Conservation (phyloP, 352 stramenopile species). For the Pythium scleroteichum region DNA sequence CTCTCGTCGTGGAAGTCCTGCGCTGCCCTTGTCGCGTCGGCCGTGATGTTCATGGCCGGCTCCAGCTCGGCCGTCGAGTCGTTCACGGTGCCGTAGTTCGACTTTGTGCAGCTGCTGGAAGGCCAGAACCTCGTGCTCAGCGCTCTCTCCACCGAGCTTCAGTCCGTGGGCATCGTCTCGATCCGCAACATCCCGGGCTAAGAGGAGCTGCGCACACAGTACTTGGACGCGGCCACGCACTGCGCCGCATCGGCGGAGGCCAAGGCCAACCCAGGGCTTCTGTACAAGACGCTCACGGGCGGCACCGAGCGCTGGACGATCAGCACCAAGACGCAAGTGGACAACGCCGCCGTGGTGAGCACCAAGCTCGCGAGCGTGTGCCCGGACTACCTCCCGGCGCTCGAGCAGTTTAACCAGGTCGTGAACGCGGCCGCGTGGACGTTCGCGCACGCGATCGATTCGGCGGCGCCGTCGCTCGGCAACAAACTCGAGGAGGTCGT, state of each 20-base stretch:
- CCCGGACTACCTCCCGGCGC: conserved; percentile 12
- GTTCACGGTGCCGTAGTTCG: background rate
- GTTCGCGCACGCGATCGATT: conserved; percentile 8
- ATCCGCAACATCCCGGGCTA: conserved; percentile 21
- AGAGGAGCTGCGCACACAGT: conserved; percentile 6
- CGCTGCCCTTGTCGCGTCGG: conserved; percentile 2
- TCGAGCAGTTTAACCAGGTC: conserved; percentile 12
- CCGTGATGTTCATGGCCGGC: background rate
- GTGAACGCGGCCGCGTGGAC: conserved; percentile 5
- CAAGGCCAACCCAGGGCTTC: conserved; percentile 4
- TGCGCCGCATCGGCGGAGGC: conserved; percentile 4
- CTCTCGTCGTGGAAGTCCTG: conserved; percentile 10
- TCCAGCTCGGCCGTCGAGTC: background rate
- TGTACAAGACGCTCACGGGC: conserved; percentile 24
- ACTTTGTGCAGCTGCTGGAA: conserved; percentile 9
- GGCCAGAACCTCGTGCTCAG: background rate
- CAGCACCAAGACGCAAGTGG: conserved; percentile 28
- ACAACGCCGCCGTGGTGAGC: conserved; percentile 12
- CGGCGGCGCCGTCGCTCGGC: background rate
- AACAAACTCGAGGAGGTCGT: conserved; percentile 20
- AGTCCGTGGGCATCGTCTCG: conserved; percentile 16
- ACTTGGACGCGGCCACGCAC: conserved; percentile 14
- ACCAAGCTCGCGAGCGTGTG: conserved; percentile 9
- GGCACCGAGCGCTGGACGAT: conserved; percentile 28
- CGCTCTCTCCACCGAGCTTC: background rate